phyloP scores from a whole-genome alignment of 257 asterid genomes.

The Dorcoceras hygrometricum region DNA sequence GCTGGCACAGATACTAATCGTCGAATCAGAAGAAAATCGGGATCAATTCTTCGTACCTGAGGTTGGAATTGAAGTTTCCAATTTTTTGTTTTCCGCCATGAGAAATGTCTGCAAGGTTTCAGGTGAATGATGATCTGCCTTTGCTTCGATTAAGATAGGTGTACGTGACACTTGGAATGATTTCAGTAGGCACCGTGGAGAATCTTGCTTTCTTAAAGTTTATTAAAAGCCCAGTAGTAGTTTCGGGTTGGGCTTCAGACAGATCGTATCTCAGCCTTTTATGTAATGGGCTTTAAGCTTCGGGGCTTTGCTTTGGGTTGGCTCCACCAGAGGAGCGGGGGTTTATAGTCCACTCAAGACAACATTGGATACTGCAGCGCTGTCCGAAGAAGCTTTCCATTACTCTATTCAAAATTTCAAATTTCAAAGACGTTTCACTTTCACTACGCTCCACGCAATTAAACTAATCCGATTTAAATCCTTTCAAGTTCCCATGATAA shows the following conservation, averaged over 20 bases:
- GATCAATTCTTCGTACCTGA: constrained; percentile 22
- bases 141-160: too few relatives aligned
- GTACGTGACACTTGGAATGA: background rate
- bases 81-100: constrained; percentile 39
- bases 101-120: constrained; percentile 3
- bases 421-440: constrained; percentile 45
- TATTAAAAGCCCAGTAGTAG: too few relatives aligned
- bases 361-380: constrained; percentile 26
- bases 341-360: too few relatives aligned
- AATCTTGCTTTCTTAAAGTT: background rate
- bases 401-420: constrained; percentile 41
- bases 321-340: background rate
- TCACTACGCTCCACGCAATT: constrained; percentile 34
- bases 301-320: too few relatives aligned
- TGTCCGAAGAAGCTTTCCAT: constrained; percentile 60
- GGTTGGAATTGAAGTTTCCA: constrained; percentile 20
- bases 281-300: too few relatives aligned
- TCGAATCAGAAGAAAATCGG: too few relatives aligned
- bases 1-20: background rate
- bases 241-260: too few relatives aligned
- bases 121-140: background rate
- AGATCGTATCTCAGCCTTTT: too few relatives aligned
- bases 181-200: constrained; percentile 20
- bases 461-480: constrained; percentile 21
- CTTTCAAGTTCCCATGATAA: constrained; percentile 10